Percentiles rank a stretch among this genome's conserved stretches.
Evolutionary conservation across 345 rosid species (phyloP).

Genomic region (Conringia planisiliqua): DNA sequence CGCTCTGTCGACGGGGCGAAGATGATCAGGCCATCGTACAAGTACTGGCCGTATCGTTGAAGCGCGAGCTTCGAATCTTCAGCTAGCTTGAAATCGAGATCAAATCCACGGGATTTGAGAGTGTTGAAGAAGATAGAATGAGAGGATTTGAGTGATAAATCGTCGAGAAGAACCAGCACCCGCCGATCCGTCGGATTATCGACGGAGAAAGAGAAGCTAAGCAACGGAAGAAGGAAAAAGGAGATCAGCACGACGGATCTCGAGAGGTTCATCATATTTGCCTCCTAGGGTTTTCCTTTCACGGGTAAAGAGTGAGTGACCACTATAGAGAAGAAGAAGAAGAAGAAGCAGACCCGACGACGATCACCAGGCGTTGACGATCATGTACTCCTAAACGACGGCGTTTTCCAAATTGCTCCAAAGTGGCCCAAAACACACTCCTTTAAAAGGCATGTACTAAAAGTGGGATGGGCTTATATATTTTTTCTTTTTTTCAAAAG

Average conservation of each 20-base stretch:
- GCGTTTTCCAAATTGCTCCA: background rate
- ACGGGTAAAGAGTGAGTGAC: constrained; percentile 8
- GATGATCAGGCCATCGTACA: constrained; percentile 56
- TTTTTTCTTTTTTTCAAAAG: too few relatives aligned
- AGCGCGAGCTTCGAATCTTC: constrained; percentile 58
- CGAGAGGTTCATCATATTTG: constrained; percentile 28
- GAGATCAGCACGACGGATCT: constrained; percentile 29
- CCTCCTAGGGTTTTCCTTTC: constrained; percentile 11
- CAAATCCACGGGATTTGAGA: constrained; percentile 55
- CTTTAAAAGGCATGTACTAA: background rate
- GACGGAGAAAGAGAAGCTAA: constrained; percentile 51
- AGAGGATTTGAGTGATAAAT: constrained; percentile 56
- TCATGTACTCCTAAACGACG: background rate
- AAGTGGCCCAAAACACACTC: background rate
- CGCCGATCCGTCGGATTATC: constrained; percentile 55
- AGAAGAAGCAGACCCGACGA: constrained; percentile 8
- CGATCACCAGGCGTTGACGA: constrained; percentile 26
- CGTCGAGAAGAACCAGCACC: constrained; percentile 56
- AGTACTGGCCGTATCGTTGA: constrained; percentile 62
- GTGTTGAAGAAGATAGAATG: constrained; percentile 65
- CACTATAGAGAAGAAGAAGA: background rate
- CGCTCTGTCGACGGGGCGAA: constrained; percentile 62
- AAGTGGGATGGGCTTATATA: background rate
- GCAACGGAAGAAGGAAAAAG: constrained; percentile 35
- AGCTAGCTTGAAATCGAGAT: constrained; percentile 60